phyloP scores from a whole-genome alignment of 768 basidiomycete genomes.

The Scleroderma bovista region DNA sequence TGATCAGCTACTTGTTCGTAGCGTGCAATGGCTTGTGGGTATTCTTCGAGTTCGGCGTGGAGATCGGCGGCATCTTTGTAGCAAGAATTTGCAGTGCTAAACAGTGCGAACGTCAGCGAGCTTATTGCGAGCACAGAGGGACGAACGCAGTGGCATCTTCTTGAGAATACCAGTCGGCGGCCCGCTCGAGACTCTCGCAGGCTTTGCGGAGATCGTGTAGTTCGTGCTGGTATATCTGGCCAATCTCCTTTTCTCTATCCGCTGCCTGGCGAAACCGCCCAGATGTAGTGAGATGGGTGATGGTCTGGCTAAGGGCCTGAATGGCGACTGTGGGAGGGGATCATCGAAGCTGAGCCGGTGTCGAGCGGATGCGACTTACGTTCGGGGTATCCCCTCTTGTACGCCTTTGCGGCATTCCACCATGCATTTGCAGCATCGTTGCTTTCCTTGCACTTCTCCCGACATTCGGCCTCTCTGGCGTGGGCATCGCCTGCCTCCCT shows the following conservation, averaged over 20 bases:
- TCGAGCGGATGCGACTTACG: slow-evolving; percentile 44
- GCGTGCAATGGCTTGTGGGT: slow-evolving; percentile 74
- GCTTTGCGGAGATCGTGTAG: slow-evolving; percentile 74
- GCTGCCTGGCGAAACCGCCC: slow-evolving; percentile 97
- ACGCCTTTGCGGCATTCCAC: slow-evolving; percentile 97
- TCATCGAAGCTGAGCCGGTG: slow-evolving; percentile 7
- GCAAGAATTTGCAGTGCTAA: slow-evolving; percentile 90
- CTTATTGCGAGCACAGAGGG: neutral
- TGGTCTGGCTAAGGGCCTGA: slow-evolving; percentile 78
- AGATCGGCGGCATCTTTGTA: slow-evolving; percentile 97
- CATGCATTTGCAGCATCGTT: slow-evolving; percentile 98
- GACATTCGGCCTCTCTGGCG: slow-evolving; percentile 90
- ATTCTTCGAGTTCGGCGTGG: slow-evolving; percentile 85
- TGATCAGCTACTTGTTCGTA: slow-evolving; percentile 90
- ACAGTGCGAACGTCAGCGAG: slow-evolving; percentile 5
- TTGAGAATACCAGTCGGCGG: slow-evolving; percentile 96
- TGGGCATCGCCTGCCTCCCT: slow-evolving; percentile 91
- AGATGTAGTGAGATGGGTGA: slow-evolving; percentile 71
- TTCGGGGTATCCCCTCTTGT: slow-evolving; percentile 83
- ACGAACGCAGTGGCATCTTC: slow-evolving; percentile 95
- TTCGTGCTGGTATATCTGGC: slow-evolving; percentile 86
- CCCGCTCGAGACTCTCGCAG: slow-evolving; percentile 85
- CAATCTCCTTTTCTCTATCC: slow-evolving; percentile 97
- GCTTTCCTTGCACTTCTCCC: slow-evolving; percentile 78
- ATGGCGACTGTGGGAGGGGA: slow-evolving; percentile 65